Percentiles rank a stretch among this genome's conserved stretches.
phyloP scores from a whole-genome alignment of 371 early-diverging fungal species.

The Modicella reniformis region DNA sequence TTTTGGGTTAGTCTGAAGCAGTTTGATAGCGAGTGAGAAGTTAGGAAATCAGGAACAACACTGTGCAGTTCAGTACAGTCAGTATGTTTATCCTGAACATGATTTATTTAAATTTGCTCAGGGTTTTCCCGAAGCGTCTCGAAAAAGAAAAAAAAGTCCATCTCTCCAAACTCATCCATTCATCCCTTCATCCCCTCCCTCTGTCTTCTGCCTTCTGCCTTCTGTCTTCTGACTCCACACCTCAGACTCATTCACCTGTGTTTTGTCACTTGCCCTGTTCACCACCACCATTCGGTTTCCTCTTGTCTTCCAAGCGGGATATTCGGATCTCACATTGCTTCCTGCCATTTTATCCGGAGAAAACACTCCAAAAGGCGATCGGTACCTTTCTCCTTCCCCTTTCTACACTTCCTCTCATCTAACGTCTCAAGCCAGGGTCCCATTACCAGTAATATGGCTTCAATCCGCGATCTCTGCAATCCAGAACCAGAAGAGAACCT shows the following conservation, averaged over 20 bases:
- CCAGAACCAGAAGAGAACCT: conserved; percentile 31
- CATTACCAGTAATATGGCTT: conserved; percentile 23
- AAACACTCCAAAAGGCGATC: too few species aligned
- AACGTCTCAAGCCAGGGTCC: neutral
- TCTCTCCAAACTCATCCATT: conserved; percentile 1
- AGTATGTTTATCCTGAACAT: too few species aligned
- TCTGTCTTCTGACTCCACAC: too few species aligned
- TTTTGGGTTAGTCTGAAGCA: neutral
- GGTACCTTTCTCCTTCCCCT: neutral
- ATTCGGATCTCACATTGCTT: neutral
- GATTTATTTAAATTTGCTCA: too few species aligned
- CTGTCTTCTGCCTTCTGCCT: neutral
- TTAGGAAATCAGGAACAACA: too few species aligned
- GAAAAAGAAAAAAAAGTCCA: conserved; percentile 22
- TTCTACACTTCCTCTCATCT: neutral
- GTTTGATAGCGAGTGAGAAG: too few species aligned
- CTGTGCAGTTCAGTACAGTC: neutral
- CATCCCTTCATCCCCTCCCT: conserved; percentile 1
- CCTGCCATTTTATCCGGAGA: too few species aligned
- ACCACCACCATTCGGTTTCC: neutral
- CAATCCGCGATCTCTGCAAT: conserved; percentile 48
- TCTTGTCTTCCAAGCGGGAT: neutral
- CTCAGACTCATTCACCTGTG: neutral
- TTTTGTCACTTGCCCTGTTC: too few species aligned
- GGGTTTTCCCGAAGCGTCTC: conserved; percentile 2